A percentile compares a stretch with the other conserved stretches of the same genome.
These are phyloP conservation scores for Candida maris DNA, from an alignment of 805 yeast species.

Conservation along the genomic window DNA sequence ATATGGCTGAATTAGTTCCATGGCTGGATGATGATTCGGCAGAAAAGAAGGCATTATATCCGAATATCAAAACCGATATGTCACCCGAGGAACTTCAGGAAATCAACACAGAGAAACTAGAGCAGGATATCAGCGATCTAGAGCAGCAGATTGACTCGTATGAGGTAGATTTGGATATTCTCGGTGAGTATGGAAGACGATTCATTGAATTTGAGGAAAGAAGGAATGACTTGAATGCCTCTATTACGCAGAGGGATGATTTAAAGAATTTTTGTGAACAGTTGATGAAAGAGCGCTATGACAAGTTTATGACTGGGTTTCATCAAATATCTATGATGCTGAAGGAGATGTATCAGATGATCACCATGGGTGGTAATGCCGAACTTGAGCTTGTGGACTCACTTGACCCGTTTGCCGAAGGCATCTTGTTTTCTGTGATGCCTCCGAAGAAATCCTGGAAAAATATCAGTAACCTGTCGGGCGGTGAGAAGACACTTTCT, in stretches of 20 bases:
- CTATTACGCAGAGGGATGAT: slow-evolving; percentile 64
- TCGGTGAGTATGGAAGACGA: slow-evolving; percentile 72
- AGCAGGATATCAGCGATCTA: slow-evolving; percentile 49
- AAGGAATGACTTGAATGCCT: slow-evolving; percentile 59
- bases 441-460: slow-evolving; percentile 99
- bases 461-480: slow-evolving; percentile 89
- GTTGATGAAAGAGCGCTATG: slow-evolving; percentile 67
- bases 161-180: slow-evolving; percentile 66
- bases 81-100: slow-evolving; percentile 46
- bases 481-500: slow-evolving; percentile 96
- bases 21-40: slow-evolving; percentile 44
- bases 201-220: slow-evolving; percentile 61
- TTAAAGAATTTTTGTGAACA: slow-evolving; percentile 61
- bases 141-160: slow-evolving; percentile 54
- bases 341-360: slow-evolving; percentile 97
- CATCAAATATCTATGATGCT: slow-evolving; percentile 78
- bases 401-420: slow-evolving; percentile 97
- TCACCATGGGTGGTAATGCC: slow-evolving; percentile 99
- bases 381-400: slow-evolving; percentile 94
- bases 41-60: slow-evolving; percentile 16
- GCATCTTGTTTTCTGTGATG: slow-evolving; percentile 95
- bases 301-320: slow-evolving; percentile 93
- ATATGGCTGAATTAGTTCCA: slow-evolving; percentile 46
- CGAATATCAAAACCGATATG: slow-evolving; percentile 33
- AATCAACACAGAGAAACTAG: slow-evolving; percentile 46